Conservation (phyloP, 2,329 filamentous ascomycete genomes). For the Trichoderma polysporum region DNA sequence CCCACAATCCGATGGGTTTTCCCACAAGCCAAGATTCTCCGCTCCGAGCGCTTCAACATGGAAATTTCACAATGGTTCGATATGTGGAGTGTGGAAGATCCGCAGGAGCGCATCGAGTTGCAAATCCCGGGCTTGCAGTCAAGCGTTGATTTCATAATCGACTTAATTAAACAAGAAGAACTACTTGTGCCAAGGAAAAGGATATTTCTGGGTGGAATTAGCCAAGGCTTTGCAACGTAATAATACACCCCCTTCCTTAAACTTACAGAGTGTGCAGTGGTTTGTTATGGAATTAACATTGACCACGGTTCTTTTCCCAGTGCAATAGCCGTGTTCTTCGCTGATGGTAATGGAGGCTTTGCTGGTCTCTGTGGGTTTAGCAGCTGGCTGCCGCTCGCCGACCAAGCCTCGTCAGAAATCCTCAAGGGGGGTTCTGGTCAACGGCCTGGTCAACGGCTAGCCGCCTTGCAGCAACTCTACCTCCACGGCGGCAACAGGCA, state of each 20-base stretch:
- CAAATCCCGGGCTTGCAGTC: neutral
- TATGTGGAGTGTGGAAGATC: slow-evolving; percentile 2
- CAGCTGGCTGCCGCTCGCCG: neutral
- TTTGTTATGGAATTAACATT: neutral
- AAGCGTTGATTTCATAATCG: neutral
- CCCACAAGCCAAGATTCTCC: neutral
- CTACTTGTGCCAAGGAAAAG: neutral
- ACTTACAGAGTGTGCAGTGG: neutral
- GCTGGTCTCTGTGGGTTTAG: slow-evolving; percentile 4
- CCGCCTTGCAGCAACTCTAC: neutral
- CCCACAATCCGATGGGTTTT: slow-evolving; percentile 5
- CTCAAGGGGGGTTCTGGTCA: neutral
- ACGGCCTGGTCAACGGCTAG: neutral
- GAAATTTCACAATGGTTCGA: slow-evolving; percentile 15
- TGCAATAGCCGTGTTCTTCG: neutral
- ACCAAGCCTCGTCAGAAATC: neutral
- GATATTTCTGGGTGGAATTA: slow-evolving; percentile 2
- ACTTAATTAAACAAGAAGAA: neutral
- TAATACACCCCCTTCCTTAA: neutral
- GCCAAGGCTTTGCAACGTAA: slow-evolving; percentile 12
- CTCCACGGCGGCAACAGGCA: neutral
- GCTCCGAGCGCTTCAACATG: neutral
- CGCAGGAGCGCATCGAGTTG: neutral
- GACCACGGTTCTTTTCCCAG: neutral
- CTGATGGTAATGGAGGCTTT: slow-evolving; percentile 2